phyloP scores from a whole-genome alignment of 1,284 basidiomycete species.

The Dichomitus squalens region DNA sequence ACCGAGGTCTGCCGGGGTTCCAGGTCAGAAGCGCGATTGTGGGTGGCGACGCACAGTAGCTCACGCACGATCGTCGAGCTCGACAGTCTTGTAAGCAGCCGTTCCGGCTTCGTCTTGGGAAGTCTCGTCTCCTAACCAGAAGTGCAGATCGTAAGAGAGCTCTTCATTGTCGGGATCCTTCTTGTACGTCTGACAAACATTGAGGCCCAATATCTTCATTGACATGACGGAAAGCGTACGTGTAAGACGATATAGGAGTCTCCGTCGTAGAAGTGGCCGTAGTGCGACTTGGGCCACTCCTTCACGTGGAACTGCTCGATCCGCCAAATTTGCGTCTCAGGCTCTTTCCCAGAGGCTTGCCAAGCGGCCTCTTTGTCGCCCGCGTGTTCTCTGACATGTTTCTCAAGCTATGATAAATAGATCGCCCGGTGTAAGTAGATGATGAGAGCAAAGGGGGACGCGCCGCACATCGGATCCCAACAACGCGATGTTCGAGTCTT shows the following conservation, averaged over 20 bases:
- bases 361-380: slow-evolving; percentile 57
- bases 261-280: slow-evolving; percentile 62
- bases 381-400: slow-evolving; percentile 54
- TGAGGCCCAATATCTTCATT: background rate
- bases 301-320: slow-evolving; percentile 60
- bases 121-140: slow-evolving; percentile 65
- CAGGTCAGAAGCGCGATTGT: background rate
- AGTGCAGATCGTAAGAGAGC: slow-evolving; percentile 62
- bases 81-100: slow-evolving; percentile 69
- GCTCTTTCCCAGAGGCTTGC: slow-evolving; percentile 45
- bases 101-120: slow-evolving; percentile 66
- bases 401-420: slow-evolving; percentile 47
- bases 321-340: slow-evolving; percentile 58
- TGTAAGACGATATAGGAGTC: slow-evolving; percentile 68
- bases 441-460: background rate
- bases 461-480: slow-evolving; percentile 59
- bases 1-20: slow-evolving; percentile 44
- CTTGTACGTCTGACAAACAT: slow-evolving; percentile 51
- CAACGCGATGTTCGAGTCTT: slow-evolving; percentile 63
- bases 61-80: slow-evolving; percentile 63
- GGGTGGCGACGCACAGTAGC: background rate
- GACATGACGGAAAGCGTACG: slow-evolving; percentile 37
- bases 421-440: background rate
- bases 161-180: slow-evolving; percentile 46
- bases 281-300: slow-evolving; percentile 52